phyloP scores from a whole-genome alignment of 2,329 filamentous ascomycete species.

The Cladophialophora yegresii region DNA sequence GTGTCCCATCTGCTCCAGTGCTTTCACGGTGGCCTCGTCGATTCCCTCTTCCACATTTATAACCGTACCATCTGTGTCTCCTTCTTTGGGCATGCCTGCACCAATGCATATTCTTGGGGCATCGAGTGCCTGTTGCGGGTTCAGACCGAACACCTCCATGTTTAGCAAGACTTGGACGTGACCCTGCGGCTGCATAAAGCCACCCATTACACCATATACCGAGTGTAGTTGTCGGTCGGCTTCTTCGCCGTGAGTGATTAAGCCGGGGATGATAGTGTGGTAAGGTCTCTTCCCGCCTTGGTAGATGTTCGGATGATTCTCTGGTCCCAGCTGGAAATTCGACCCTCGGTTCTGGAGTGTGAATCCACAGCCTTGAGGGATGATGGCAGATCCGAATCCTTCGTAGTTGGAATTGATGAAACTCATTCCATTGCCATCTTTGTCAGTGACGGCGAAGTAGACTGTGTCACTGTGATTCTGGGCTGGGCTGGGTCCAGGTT shows the following conservation, averaged over 20 bases:
- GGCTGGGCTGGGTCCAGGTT: conserved; percentile 65
- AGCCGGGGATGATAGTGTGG: conserved; percentile 94
- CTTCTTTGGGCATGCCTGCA: conserved; percentile 61
- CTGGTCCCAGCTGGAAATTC: conserved; percentile 71
- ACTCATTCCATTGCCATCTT: conserved; percentile 81
- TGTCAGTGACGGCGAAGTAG: conserved; percentile 85
- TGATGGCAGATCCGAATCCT: conserved; percentile 80
- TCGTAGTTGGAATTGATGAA: conserved; percentile 97
- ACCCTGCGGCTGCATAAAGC: conserved; percentile 97
- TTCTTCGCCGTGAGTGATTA: conserved; percentile 68
- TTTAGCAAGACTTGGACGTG: conserved; percentile 92
- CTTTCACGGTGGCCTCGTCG: conserved; percentile 64
- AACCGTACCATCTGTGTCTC: conserved; percentile 14
- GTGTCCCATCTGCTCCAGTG: conserved; percentile 71
- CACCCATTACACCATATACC: conserved; percentile 95
- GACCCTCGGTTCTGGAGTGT: conserved; percentile 88
- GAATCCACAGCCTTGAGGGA: conserved; percentile 85
- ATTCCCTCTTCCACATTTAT: conserved; percentile 87
- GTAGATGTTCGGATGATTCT: conserved; percentile 74
- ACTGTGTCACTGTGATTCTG: conserved; percentile 88
- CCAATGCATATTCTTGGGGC: conserved; percentile 88
- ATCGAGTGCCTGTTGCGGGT: conserved; percentile 85
- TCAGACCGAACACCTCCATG: conserved; percentile 77
- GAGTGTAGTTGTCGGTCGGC: conserved; percentile 72
- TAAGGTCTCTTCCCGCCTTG: conserved; percentile 86